These are phyloP conservation scores for Leucosporidium creatinivorum DNA, from an alignment of 768 basidiomycete species.

Conservation along the genomic window DNA sequence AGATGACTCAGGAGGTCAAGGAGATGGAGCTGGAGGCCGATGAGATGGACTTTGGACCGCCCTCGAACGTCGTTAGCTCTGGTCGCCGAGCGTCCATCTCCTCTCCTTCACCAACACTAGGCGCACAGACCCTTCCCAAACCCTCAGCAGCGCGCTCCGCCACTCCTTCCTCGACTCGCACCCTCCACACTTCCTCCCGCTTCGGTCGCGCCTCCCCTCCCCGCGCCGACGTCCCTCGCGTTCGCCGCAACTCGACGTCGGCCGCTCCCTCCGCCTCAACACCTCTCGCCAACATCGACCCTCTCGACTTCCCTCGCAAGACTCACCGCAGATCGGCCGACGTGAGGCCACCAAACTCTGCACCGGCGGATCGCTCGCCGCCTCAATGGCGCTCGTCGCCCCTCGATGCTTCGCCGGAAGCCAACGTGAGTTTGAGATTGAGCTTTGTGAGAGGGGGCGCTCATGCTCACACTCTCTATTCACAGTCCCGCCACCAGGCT, in stretches of 20 bases:
- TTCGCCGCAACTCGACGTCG: slow-evolving; percentile 30
- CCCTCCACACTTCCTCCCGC: slow-evolving; percentile 12
- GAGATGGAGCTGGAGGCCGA: slow-evolving; percentile 21
- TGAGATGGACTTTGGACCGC: slow-evolving; percentile 18
- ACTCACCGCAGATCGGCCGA: background rate
- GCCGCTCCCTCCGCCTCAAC: background rate
- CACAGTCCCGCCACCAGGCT: background rate
- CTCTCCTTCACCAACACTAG: too few relatives aligned
- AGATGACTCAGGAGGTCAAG: slow-evolving; percentile 9
- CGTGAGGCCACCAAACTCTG: too few relatives aligned
- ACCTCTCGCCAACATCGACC: background rate
- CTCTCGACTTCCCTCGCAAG: background rate
- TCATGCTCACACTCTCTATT: background rate
- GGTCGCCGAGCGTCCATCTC: background rate
- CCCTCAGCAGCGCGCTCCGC: too few relatives aligned
- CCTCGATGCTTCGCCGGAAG: background rate
- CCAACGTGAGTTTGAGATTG: background rate
- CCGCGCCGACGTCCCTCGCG: background rate
- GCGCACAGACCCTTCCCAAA: too few relatives aligned
- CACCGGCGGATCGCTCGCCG: too few relatives aligned
- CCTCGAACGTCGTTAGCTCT: background rate
- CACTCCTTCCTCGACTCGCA: background rate
- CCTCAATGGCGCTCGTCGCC: too few relatives aligned
- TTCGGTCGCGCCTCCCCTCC: slow-evolving; percentile 5
- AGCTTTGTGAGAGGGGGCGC: background rate